phyloP scores from a whole-genome alignment of 768 basidiomycete genomes.

The Rhodosporidiobolus odoratus region DNA sequence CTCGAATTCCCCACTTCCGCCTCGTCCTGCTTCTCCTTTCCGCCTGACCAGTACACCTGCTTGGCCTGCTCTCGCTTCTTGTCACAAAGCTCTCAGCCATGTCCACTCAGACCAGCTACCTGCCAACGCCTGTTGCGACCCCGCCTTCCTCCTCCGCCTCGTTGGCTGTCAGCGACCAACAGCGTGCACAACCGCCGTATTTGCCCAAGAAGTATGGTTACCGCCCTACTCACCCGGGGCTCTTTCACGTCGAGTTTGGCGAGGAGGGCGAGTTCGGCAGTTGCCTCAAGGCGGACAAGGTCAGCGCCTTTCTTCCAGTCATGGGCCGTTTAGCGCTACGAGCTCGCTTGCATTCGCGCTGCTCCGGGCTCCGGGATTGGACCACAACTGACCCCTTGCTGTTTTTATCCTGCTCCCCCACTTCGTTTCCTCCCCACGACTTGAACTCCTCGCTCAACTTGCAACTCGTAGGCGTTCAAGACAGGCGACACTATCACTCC shows the following conservation, averaged over 20 bases:
- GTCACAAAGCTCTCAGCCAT: not conserved
- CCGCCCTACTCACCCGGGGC: constrained; percentile 24
- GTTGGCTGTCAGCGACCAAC: not conserved
- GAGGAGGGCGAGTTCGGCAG: constrained; percentile 34
- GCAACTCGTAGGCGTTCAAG: constrained; percentile 9
- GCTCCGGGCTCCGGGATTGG: not conserved
- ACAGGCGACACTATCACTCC: constrained; percentile 24
- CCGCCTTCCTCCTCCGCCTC: not conserved
- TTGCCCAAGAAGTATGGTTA: constrained; percentile 26
- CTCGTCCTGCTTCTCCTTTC: too few relatives aligned
- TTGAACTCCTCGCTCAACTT: not conserved
- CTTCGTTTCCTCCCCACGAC: not conserved
- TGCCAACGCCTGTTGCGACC: constrained; percentile 8
- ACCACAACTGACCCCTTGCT: too few relatives aligned
- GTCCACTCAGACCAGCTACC: not conserved
- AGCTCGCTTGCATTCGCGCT: not conserved
- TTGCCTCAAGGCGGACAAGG: constrained; percentile 32
- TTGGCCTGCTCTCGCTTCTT: too few relatives aligned
- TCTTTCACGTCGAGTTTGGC: constrained; percentile 29
- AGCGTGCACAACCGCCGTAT: constrained; percentile 22
- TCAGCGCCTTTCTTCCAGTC: not conserved
- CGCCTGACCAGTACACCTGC: too few relatives aligned
- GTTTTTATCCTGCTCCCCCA: too few relatives aligned
- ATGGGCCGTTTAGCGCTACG: not conserved
- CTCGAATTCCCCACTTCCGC: too few relatives aligned